Percentiles rank a stretch among this genome's conserved stretches.
Conservation (phyloP, 352 stramenopile genomes). For the Sclerospora graminicola region DNA sequence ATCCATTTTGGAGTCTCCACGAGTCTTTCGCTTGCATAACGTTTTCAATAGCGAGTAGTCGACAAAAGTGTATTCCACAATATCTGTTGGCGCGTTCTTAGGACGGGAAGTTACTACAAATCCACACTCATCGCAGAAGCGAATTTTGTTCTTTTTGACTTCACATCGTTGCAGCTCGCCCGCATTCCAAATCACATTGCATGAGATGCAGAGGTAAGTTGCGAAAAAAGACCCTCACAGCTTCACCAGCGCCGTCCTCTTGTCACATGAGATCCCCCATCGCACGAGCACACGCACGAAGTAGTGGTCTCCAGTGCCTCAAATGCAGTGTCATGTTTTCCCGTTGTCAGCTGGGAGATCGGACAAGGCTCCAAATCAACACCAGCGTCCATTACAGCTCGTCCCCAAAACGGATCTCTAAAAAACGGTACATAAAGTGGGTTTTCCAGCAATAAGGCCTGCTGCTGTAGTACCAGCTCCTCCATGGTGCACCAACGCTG, state of each 20-base stretch:
- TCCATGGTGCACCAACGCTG: conserved; percentile 75
- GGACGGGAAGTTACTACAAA: conserved; percentile 34
- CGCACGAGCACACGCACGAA: conserved; percentile 35
- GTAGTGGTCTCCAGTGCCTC: conserved; percentile 41
- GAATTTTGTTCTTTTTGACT: conserved; percentile 40
- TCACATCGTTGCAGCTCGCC: conserved; percentile 41
- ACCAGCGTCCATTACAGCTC: conserved; percentile 67
- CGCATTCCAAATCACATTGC: conserved; percentile 58
- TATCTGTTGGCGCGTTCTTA: conserved; percentile 34
- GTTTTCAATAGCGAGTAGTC: conserved; percentile 52
- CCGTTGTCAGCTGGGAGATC: conserved; percentile 68
- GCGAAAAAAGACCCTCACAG: conserved; percentile 81
- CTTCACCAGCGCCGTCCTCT: conserved; percentile 82
- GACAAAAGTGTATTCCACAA: conserved; percentile 53
- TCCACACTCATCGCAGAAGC: conserved; percentile 44
- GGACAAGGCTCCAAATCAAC: conserved; percentile 83
- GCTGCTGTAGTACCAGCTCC: conserved; percentile 87
- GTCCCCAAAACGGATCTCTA: conserved; percentile 90
- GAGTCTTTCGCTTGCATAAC: too few species aligned
- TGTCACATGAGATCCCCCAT: conserved; percentile 52
- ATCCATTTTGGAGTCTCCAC: too few species aligned
- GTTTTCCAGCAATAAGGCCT: conserved; percentile 83
- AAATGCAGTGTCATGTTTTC: conserved; percentile 76
- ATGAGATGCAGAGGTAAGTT: conserved; percentile 82
- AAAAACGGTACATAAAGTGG: conserved; percentile 94